Percentiles rank a stretch among this genome's conserved stretches.
phyloP scores from a whole-genome alignment of 2,329 filamentous ascomycete genomes.

The Paecilomyces formosus region DNA sequence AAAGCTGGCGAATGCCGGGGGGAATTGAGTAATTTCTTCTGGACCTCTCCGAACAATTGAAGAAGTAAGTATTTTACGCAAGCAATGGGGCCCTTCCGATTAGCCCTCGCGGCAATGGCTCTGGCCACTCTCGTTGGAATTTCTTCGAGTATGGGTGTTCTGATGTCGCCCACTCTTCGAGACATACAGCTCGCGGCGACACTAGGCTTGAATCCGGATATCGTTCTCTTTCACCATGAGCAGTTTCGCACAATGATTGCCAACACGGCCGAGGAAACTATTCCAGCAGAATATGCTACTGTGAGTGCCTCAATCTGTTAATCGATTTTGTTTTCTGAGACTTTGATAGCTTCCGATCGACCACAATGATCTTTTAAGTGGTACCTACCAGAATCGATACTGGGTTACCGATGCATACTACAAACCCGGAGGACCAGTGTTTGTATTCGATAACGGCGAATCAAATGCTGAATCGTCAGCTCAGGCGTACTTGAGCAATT shows the following conservation, averaged over 20 bases:
- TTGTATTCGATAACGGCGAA: conserved; percentile 44
- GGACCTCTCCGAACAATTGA: neutral
- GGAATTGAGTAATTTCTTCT: neutral
- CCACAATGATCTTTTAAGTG: conserved; percentile 27
- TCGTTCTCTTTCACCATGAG: conserved; percentile 6
- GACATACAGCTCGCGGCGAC: conserved; percentile 13
- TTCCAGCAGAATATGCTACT: conserved; percentile 9
- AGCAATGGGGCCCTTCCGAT: neutral
- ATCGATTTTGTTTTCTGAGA: neutral
- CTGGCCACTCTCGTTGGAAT: conserved; percentile 4
- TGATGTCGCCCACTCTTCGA: conserved; percentile 6
- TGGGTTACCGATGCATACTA: conserved; percentile 50
- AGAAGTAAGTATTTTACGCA: neutral
- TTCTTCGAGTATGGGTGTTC: conserved; percentile 9
- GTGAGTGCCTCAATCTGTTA: conserved; percentile 4
- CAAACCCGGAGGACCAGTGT: conserved; percentile 46
- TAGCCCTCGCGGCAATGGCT: neutral
- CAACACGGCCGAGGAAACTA: conserved; percentile 1
- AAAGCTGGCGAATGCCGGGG: neutral
- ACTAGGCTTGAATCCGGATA: conserved; percentile 12
- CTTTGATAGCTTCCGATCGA: conserved; percentile 23
- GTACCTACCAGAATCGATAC: conserved; percentile 49
- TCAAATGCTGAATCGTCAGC: conserved; percentile 32
- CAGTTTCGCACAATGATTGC: conserved; percentile 8
- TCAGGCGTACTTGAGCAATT: conserved; percentile 25